Conservation (phyloP, 129 eudicot species). For the Heracleum sosnowskyi region DNA sequence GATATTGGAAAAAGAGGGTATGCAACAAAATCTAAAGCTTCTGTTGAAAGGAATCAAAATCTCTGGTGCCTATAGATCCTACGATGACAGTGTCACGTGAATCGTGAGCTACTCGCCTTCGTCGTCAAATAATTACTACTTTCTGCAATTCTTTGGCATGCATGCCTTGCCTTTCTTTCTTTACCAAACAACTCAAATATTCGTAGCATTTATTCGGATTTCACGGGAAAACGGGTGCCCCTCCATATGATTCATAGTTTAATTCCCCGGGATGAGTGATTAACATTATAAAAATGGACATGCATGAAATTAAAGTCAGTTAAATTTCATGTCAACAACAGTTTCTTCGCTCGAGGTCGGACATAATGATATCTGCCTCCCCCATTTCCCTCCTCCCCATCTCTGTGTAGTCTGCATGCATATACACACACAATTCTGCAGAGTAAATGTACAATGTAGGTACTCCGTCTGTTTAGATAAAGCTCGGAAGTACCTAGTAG, state of each 20-base stretch:
- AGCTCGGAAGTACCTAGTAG: neutral
- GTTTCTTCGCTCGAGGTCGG: neutral
- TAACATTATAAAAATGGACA: too few species aligned
- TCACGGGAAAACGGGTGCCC: too few species aligned
- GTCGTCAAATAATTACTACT: neutral
- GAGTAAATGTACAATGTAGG: too few species aligned
- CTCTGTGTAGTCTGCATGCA: neutral
- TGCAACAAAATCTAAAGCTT: neutral
- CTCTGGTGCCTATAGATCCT: neutral
- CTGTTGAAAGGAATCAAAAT: neutral
- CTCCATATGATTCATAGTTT: too few species aligned
- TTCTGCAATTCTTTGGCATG: neutral
- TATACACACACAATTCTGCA: neutral
- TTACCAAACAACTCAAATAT: too few species aligned
- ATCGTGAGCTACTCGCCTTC: neutral
- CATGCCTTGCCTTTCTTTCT: neutral
- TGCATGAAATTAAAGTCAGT: too few species aligned
- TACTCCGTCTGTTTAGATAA: neutral
- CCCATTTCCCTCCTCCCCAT: neutral
- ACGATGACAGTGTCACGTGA: neutral
- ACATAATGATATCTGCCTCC: neutral
- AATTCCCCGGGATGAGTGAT: too few species aligned
- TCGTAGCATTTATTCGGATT: too few species aligned
- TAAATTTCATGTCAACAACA: neutral
- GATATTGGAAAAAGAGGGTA: neutral